Percentiles rank a stretch among this genome's conserved stretches.
These are phyloP conservation scores for Ashbya aceris DNA, from an alignment of 1,139 yeast genomes.

Conservation along the genomic window DNA sequence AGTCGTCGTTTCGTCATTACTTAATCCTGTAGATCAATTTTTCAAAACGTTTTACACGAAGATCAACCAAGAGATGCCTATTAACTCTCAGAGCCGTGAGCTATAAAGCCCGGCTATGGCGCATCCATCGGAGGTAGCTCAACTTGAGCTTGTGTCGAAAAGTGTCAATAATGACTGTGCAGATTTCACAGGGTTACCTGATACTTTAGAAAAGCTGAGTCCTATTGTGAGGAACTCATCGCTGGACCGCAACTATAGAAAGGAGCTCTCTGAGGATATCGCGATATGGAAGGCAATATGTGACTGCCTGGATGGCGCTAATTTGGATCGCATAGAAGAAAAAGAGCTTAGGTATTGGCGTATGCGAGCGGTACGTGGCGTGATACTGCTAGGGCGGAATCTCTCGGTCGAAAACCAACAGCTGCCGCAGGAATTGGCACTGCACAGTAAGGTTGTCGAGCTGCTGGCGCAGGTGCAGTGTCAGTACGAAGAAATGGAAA, in stretches of 20 bases:
- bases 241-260: conserved; percentile 20
- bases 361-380: conserved; percentile 27
- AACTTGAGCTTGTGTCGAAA: background rate
- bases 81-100: no score
- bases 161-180: conserved; percentile 8
- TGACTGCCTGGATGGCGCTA: conserved; percentile 11
- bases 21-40: no score
- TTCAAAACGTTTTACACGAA: no score
- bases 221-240: conserved; percentile 20
- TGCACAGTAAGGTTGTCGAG: conserved; percentile 11
- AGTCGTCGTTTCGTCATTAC: no score
- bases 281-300: conserved; percentile 15
- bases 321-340: conserved; percentile 9
- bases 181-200: background rate
- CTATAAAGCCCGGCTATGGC: no score
- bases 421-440: conserved; percentile 17
- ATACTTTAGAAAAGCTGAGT: conserved; percentile 13
- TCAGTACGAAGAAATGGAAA: conserved; percentile 15
- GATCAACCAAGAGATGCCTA: no score
- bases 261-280: conserved; percentile 12
- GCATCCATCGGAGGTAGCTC: no score
- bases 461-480: conserved; percentile 14
- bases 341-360: conserved; percentile 4
- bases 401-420: conserved; percentile 27
- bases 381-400: conserved; percentile 31